These are phyloP conservation scores for Rhododendron griersonianum DNA, from an alignment of 148 eudicot genomes.

Conservation along the genomic window DNA sequence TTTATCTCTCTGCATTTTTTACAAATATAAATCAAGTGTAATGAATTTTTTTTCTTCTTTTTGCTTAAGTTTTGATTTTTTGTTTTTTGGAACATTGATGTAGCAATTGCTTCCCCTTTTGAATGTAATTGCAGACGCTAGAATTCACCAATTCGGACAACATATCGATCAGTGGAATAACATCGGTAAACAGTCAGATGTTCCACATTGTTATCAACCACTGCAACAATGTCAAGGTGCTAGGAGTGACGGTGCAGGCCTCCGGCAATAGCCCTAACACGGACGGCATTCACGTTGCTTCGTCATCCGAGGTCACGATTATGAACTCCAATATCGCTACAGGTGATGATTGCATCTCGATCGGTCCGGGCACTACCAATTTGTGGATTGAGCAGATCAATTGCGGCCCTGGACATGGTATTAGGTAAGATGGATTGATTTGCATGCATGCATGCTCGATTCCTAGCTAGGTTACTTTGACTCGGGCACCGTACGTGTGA, in stretches of 20 bases:
- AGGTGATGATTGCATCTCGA: slow-evolving; percentile 57
- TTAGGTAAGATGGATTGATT: slow-evolving; percentile 26
- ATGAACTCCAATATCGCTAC: slow-evolving; percentile 32
- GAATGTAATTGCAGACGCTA: slow-evolving; percentile 26
- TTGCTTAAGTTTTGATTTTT: too few species aligned
- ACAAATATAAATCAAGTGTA: neutral
- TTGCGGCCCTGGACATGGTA: slow-evolving; percentile 61
- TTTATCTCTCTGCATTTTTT: neutral
- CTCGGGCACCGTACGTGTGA: too few species aligned
- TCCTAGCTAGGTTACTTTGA: too few species aligned
- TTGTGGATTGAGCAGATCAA: slow-evolving; percentile 32
- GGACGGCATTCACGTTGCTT: slow-evolving; percentile 53
- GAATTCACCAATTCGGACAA: slow-evolving; percentile 29
- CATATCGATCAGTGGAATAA: slow-evolving; percentile 28
- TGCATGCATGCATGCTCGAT: neutral
- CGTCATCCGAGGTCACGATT: slow-evolving; percentile 31
- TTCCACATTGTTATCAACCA: slow-evolving; percentile 42
- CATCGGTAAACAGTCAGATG: slow-evolving; percentile 43
- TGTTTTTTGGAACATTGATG: neutral
- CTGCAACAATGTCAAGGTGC: slow-evolving; percentile 32
- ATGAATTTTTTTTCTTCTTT: too few species aligned
- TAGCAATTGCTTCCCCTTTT: neutral
- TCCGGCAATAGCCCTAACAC: slow-evolving; percentile 58
- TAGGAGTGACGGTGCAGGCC: slow-evolving; percentile 31
- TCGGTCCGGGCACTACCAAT: slow-evolving; percentile 45